Evolutionary conservation across 129 eudicot species (phyloP), one percentile per base, ranked within the genome.

Genomic region (Arctium lappa): DNA sequence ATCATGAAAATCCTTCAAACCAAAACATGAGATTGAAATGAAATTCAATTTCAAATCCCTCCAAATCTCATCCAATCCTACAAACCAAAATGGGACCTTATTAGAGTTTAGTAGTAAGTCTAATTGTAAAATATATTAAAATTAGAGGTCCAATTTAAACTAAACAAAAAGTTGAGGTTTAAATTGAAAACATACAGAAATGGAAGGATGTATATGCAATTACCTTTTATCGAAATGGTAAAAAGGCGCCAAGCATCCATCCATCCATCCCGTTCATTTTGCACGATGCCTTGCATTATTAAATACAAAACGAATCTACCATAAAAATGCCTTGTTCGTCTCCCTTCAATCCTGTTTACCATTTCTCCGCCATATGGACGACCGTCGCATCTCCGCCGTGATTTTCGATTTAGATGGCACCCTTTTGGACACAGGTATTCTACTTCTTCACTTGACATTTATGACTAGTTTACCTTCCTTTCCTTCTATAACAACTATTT

Each of bases 341-440:
- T 53, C 27, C 65, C 9, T 60, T 60, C 29, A 18, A 60, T 60
- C 8, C 8, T 60, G 68, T 60, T 60, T 5, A n/a, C 68, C 29
- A 1, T 60, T 6, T 60, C 29, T 60, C 68, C 9, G 29, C 34
- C 80, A 36, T 11, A 85, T 85, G 88, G 78, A 80, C 18, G 72
- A 53, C 78, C 31, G 77, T 73, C 82, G 42, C 32, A 83, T 92
- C 80, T 81, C 90, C 6, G 91, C 94, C 22, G 87, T 90, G 75
- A 88, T 92, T 74, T 85, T 90, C 63, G 97, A 92, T 90, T 74
- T 92, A 85, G 97, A 92, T 70, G 97, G 97, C 33, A 92, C 97
- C 79, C 92, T 92, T 86, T 82, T 92, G 75, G 86, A 87, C 78
- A 88, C 97, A 79, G 97, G 97, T 92, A 79, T 62, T 7, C 29